Evolutionary conservation across 2,329 filamentous ascomycete species (phyloP).

Genomic region (Alternaria alternata): DNA sequence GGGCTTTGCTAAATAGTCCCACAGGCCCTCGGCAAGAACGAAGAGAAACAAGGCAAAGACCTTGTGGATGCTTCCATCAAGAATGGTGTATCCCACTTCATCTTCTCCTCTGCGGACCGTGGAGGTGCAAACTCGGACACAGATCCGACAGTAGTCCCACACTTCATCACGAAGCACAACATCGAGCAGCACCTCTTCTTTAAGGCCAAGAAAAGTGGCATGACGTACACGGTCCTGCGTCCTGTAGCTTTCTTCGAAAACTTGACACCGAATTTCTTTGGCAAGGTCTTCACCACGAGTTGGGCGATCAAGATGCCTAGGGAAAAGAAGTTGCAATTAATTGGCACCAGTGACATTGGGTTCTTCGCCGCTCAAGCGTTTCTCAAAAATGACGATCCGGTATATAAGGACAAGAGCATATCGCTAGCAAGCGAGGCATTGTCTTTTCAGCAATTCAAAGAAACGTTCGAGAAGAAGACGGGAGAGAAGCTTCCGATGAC

Average conservation of each 20-base stretch:
- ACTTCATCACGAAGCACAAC: conserved; percentile 67
- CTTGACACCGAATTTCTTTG: conserved; percentile 54
- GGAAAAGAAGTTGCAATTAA: conserved; percentile 44
- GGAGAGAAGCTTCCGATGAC: conserved; percentile 54
- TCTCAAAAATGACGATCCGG: conserved; percentile 49
- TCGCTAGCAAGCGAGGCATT: conserved; percentile 61
- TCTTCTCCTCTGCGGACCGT: conserved; percentile 50
- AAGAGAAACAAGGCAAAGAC: conserved; percentile 51
- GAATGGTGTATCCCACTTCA: conserved; percentile 46
- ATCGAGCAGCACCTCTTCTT: conserved; percentile 66
- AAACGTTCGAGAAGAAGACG: conserved; percentile 55
- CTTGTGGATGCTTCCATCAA: conserved; percentile 46
- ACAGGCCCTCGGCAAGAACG: conserved; percentile 32
- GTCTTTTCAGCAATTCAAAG: conserved; percentile 50
- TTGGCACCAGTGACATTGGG: conserved; percentile 57
- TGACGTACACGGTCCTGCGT: conserved; percentile 67
- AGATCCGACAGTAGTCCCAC: conserved; percentile 64
- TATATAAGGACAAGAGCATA: conserved; percentile 46
- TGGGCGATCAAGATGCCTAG: conserved; percentile 45
- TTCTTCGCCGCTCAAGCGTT: conserved; percentile 58
- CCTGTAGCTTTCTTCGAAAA: conserved; percentile 70
- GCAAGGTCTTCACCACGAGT: conserved; percentile 56
- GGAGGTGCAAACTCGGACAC: conserved; percentile 54
- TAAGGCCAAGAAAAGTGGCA: conserved; percentile 49
- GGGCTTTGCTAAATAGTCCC: background rate